Percentiles rank a stretch among this genome's conserved stretches.
Evolutionary conservation across 73 alveolate species (phyloP).

Genomic region (Paramecium biaurelia): DNA sequence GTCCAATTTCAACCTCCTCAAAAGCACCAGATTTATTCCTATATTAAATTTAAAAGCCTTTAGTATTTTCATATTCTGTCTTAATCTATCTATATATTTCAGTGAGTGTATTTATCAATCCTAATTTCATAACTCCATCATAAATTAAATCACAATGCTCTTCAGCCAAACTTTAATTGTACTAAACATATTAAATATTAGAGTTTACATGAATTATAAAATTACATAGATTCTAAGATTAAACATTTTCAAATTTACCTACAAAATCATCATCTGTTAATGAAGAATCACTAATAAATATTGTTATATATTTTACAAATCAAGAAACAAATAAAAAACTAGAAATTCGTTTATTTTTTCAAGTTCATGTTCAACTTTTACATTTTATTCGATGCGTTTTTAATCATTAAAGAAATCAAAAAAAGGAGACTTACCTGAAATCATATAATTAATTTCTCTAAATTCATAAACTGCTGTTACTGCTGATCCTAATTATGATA

Average conservation of each 20-base stretch:
- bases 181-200: background rate
- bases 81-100: background rate
- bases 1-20: background rate
- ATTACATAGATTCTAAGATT: background rate
- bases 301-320: background rate
- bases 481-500: background rate
- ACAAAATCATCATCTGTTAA: background rate
- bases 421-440: background rate
- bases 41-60: background rate
- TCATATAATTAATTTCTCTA: background rate
- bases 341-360: background rate
- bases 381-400: background rate
- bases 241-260: background rate
- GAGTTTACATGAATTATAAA: background rate
- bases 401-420: background rate
- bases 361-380: background rate
- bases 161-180: background rate
- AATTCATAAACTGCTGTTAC: background rate
- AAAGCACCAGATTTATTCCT: background rate
- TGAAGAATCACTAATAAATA: background rate
- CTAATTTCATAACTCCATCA: background rate
- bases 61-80: background rate
- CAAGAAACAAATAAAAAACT: background rate
- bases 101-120: background rate
- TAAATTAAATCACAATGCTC: background rate